phyloP scores from a whole-genome alignment of 2,329 filamentous ascomycete genomes.

The Stagonosporopsis tanaceti region DNA sequence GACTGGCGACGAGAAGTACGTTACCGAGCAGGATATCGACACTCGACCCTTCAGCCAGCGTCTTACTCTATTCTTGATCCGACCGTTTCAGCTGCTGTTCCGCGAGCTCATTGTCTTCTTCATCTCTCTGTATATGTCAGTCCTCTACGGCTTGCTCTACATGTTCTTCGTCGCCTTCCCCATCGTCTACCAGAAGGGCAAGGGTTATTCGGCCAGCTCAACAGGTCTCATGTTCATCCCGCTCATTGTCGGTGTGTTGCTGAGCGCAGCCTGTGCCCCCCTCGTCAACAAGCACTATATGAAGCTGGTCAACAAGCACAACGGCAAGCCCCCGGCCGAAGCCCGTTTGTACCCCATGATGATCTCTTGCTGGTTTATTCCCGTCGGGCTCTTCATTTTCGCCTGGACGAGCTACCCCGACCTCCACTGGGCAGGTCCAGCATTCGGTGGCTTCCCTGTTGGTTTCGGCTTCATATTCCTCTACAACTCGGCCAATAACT shows the following conservation, averaged over 20 bases:
- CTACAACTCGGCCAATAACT: constrained; percentile 71
- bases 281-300: constrained; percentile 85
- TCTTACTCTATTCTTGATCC: constrained; percentile 76
- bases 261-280: constrained; percentile 72
- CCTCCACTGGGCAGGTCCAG: constrained; percentile 75
- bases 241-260: constrained; percentile 76
- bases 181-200: constrained; percentile 77
- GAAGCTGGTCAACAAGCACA: constrained; percentile 66
- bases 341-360: constrained; percentile 78
- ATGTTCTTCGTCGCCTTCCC: constrained; percentile 70
- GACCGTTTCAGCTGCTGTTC: constrained; percentile 87
- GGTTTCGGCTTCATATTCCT: constrained; percentile 86
- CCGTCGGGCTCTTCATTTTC: constrained; percentile 71
- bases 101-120: constrained; percentile 84
- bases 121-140: constrained; percentile 84
- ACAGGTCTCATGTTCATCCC: constrained; percentile 91
- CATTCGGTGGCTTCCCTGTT: constrained; percentile 69
- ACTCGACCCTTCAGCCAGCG: constrained; percentile 72
- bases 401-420: constrained; percentile 72
- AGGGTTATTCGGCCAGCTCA: constrained; percentile 76
- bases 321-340: constrained; percentile 79
- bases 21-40: constrained; percentile 84
- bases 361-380: constrained; percentile 65
- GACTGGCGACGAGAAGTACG: constrained; percentile 71
- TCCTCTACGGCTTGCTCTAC: constrained; percentile 77